These are phyloP conservation scores for Metschnikowia continentalis DNA, from an alignment of 805 yeast genomes.

Conservation along the genomic window DNA sequence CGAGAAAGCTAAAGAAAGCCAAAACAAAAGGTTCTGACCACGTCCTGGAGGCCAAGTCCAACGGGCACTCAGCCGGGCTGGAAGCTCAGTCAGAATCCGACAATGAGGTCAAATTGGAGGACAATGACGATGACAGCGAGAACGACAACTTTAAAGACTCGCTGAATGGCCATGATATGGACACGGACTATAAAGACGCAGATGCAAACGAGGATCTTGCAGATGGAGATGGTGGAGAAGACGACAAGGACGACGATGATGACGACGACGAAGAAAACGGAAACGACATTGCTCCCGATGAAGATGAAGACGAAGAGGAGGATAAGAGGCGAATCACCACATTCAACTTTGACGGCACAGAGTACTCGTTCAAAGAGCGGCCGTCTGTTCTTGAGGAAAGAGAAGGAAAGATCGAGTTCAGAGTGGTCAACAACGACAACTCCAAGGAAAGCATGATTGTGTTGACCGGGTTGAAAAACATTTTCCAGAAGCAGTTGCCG, in stretches of 20 bases:
- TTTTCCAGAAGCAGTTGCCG: slow-evolving; percentile 95
- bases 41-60: slow-evolving; percentile 8
- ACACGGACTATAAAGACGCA: slow-evolving; percentile 6
- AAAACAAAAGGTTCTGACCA: slow-evolving; percentile 10
- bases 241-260: slow-evolving; percentile 14
- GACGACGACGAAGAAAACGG: slow-evolving; percentile 34
- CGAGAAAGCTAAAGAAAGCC: slow-evolving; percentile 11
- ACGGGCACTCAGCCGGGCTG: slow-evolving; percentile 12
- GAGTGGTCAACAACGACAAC: slow-evolving; percentile 95
- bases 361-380: slow-evolving; percentile 81
- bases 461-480: slow-evolving; percentile 89
- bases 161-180: slow-evolving; percentile 4
- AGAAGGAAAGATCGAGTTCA: slow-evolving; percentile 87
- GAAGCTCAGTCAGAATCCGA: slow-evolving; percentile 22
- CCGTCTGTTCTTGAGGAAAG: slow-evolving; percentile 93
- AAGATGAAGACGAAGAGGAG: slow-evolving; percentile 42
- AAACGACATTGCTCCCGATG: slow-evolving; percentile 26
- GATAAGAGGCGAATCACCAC: slow-evolving; percentile 40
- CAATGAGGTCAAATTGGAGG: slow-evolving; percentile 18
- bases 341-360: slow-evolving; percentile 70
- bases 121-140: slow-evolving; percentile 18
- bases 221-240: slow-evolving; percentile 8
- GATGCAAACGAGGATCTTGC: slow-evolving; percentile 5
- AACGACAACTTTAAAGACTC: slow-evolving; percentile 4
- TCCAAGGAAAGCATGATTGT: slow-evolving; percentile 84